These are phyloP conservation scores for Incumbomyces delicatus DNA, from an alignment of 2,329 filamentous ascomycete genomes.

Conservation along the genomic window DNA sequence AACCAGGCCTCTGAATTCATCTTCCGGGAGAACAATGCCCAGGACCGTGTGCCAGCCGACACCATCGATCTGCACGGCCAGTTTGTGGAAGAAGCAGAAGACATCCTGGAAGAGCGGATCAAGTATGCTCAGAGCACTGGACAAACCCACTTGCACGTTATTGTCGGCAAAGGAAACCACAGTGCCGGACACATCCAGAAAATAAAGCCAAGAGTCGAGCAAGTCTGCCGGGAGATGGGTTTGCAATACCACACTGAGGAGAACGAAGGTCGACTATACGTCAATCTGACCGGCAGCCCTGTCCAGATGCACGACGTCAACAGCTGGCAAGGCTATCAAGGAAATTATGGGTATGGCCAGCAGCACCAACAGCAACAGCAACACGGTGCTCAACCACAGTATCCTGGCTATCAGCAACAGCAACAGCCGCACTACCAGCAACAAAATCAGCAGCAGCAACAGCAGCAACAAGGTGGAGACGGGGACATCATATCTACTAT, in stretches of 20 bases:
- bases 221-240: constrained; percentile 72
- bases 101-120: constrained; percentile 79
- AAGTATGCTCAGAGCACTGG: constrained; percentile 62
- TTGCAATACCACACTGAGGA: constrained; percentile 77
- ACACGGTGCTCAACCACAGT: constrained; percentile 23
- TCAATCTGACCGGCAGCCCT: constrained; percentile 69
- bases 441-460: constrained; percentile 24
- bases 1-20: constrained; percentile 86
- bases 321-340: constrained; percentile 17
- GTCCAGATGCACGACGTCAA: constrained; percentile 31
- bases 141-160: constrained; percentile 80
- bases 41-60: constrained; percentile 63
- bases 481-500: background rate
- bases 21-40: constrained; percentile 87
- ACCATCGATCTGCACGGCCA: constrained; percentile 92
- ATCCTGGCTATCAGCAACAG: constrained; percentile 25
- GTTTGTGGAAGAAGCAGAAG: constrained; percentile 88
- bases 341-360: constrained; percentile 25
- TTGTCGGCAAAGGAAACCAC: constrained; percentile 94
- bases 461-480: constrained; percentile 2
- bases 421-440: constrained; percentile 33
- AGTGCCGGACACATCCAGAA: constrained; percentile 73
- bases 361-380: constrained; percentile 37
- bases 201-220: constrained; percentile 89
- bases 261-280: constrained; percentile 80